Evolutionary conservation across 148 eudicot species (phyloP), one percentile per base, ranked within the genome.

Genomic region (Bassia scoparia): DNA sequence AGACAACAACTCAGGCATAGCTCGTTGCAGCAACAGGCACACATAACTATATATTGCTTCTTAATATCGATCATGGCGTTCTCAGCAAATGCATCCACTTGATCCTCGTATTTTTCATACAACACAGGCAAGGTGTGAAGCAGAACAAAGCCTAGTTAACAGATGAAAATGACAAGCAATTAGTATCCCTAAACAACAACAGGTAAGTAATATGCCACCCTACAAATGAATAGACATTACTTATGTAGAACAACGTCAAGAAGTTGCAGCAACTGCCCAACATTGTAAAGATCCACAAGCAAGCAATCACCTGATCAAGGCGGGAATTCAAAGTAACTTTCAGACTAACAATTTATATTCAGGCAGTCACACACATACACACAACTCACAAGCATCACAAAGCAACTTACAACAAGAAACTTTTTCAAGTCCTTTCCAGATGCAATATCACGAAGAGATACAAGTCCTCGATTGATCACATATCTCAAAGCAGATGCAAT

Each of bases 181-280:
- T 6, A 58, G 60, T 33, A 4, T 44, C n/a, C 21, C 30, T 17
- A 38, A 41, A 35, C 17, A 31, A 49, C 18, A n/a, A 58, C 21
- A 12, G 12, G 3, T 9, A 11, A 67, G 18, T n/a, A 52, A 16
- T 15, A 26, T 41, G n/a, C 17, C 24, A 23, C 35, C 30, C 8
- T 52, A 13, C 15, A 9, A 20, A 52, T 70, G 41, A 59, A 27
- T 60, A 67, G 43, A 38, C 48, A 46, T 87, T 87, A 91, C 97
- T 70, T 83, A 86, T 88, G 82, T 91, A 94, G 74, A 89, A 80
- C 82, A 94, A 82, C 27, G 98, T 91, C 85, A 94, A 87, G 90
- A 88, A 91, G 86, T 81, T 87, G 79, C 87, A 89, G 81, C 92
- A 88, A 53, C 97, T 82, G 52, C 98, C 96, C 83, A 92, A 17